Evolutionary conservation across 257 asterid species (phyloP).

Genomic region (Mitragyna speciosa): DNA sequence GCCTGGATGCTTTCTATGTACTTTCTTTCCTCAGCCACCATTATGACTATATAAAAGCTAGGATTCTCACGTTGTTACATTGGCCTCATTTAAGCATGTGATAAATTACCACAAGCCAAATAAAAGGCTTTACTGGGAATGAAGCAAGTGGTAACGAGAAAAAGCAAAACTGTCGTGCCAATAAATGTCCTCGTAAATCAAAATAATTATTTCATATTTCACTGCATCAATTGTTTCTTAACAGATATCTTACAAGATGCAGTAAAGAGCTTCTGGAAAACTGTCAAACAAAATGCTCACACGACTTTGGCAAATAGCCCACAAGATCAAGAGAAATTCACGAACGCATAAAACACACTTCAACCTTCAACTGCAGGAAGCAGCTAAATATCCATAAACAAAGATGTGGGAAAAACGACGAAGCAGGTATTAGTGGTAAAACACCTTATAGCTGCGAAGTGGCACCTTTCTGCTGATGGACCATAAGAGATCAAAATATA

Average conservation of each 20-base stretch:
- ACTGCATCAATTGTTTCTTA: neutral
- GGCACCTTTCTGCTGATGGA: slow-evolving; percentile 40
- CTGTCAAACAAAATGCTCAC: neutral
- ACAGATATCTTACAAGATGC: neutral
- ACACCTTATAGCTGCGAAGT: slow-evolving; percentile 40
- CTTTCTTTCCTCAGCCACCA: too few relatives aligned
- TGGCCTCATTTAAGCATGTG: neutral
- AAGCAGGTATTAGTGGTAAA: slow-evolving; percentile 1
- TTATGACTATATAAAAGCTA: neutral
- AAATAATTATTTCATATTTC: neutral
- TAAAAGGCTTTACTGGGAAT: neutral
- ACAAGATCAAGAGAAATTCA: too few relatives aligned
- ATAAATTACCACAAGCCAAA: neutral
- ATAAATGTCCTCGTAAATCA: neutral
- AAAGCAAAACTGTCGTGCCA: too few relatives aligned
- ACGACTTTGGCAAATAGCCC: too few relatives aligned
- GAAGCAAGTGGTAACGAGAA: too few relatives aligned
- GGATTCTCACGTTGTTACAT: neutral
- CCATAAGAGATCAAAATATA: slow-evolving; percentile 56
- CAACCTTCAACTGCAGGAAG: neutral
- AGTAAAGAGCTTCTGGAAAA: neutral
- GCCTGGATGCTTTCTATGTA: too few relatives aligned
- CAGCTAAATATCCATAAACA: neutral
- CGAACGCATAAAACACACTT: neutral
- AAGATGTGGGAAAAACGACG: neutral